Conservation (phyloP, 2,329 filamentous ascomycete genomes). For the Chlorencoelia australis region DNA sequence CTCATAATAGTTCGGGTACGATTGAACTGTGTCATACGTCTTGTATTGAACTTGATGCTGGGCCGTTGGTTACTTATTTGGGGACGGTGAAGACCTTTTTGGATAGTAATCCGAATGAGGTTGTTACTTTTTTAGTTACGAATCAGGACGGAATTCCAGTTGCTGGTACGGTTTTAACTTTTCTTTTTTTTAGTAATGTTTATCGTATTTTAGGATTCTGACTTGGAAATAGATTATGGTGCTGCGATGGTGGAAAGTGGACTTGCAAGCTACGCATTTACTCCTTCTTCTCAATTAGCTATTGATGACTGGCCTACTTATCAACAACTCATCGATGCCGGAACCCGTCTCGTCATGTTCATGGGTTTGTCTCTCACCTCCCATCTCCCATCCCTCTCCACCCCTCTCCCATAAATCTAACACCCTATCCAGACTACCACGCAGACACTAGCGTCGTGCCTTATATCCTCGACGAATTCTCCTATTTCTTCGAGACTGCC, state of each 20-base stretch:
- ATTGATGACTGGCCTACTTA: slow-evolving; percentile 59
- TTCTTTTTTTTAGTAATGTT: no score
- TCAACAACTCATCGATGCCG: slow-evolving; percentile 49
- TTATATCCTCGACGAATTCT: slow-evolving; percentile 55
- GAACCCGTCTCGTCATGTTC: slow-evolving; percentile 59
- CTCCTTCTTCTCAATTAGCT: slow-evolving; percentile 25
- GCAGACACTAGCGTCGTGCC: slow-evolving; percentile 39
- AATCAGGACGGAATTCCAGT: slow-evolving; percentile 49
- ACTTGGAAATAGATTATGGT: slow-evolving; percentile 46
- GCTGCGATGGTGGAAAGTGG: slow-evolving; percentile 17
- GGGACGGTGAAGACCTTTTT: slow-evolving; percentile 48
- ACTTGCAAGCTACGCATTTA: slow-evolving; percentile 20
- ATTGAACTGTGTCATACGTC: slow-evolving; percentile 43
- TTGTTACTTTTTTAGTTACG: slow-evolving; percentile 54
- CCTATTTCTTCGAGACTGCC: slow-evolving; percentile 62
- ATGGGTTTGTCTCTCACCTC: slow-evolving; percentile 41
- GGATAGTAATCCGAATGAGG: slow-evolving; percentile 46
- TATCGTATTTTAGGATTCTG: no score
- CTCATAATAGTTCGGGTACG: slow-evolving; percentile 12
- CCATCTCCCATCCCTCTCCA: not conserved
- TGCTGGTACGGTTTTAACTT: no score
- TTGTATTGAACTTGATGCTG: slow-evolving; percentile 51
- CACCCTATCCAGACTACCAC: slow-evolving; percentile 50
- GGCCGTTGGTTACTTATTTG: slow-evolving; percentile 45
- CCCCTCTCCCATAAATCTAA: slow-evolving; percentile 1